Conservation (phyloP, 2,329 filamentous ascomycete genomes). For the Arthrobotrys pseudoclavata region DNA sequence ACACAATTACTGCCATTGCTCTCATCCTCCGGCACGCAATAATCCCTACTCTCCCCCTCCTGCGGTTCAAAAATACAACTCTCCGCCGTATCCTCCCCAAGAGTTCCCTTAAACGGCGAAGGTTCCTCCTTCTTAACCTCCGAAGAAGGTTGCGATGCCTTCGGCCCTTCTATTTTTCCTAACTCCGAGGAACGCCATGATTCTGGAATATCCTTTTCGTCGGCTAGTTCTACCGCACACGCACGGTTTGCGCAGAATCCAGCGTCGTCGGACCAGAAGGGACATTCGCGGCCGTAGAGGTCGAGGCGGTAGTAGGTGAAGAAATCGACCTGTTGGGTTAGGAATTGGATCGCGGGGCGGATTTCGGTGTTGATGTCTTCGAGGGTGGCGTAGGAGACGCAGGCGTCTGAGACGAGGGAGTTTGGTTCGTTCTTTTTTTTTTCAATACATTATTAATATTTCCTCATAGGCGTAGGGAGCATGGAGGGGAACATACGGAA, state of each 20-base stretch:
- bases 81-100: constrained; percentile 90
- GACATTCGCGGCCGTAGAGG: constrained; percentile 92
- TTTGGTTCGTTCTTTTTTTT: constrained; percentile 70
- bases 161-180: constrained; percentile 90
- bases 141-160: constrained; percentile 87
- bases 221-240: constrained; percentile 93
- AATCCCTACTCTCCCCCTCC: constrained; percentile 77
- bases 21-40: constrained; percentile 96
- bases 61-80: constrained; percentile 93
- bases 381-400: constrained; percentile 91
- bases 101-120: constrained; percentile 79
- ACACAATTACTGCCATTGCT: constrained; percentile 78
- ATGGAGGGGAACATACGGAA: constrained; percentile 30
- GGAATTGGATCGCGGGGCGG: constrained; percentile 80
- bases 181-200: constrained; percentile 94
- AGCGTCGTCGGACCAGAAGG: constrained; percentile 94
- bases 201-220: constrained; percentile 91
- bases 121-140: constrained; percentile 77
- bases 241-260: constrained; percentile 97
- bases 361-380: constrained; percentile 84
- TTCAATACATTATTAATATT: too few species aligned
- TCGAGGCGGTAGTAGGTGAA: constrained; percentile 98
- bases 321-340: constrained; percentile 92
- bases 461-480: too few species aligned
- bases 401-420: constrained; percentile 91